Evolutionary conservation across 2,329 filamentous ascomycete genomes (phyloP).

Genomic region (Microsporum canis): DNA sequence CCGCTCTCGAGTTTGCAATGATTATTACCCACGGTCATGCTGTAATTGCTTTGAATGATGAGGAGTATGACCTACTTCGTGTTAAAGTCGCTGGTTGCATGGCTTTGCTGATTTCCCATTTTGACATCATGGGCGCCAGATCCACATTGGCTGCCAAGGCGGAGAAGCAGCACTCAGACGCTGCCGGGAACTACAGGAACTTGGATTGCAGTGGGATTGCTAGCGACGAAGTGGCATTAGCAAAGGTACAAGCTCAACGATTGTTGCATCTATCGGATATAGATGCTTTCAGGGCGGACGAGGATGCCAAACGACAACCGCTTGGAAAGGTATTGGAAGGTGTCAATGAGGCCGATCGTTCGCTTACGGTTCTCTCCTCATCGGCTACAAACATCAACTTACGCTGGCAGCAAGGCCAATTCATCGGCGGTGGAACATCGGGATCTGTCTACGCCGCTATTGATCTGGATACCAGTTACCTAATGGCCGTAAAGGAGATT

Average conservation of each 20-base stretch:
- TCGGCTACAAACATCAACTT: conserved; percentile 91
- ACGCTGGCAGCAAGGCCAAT: conserved; percentile 98
- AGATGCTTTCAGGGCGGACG: conserved; percentile 65
- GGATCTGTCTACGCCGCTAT: conserved; percentile 95
- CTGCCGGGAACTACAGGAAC: conserved; percentile 62
- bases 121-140: conserved; percentile 96
- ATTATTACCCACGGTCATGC: conserved; percentile 89
- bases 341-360: conserved; percentile 90
- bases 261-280: conserved; percentile 61
- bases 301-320: conserved; percentile 73
- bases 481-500: conserved; percentile 99
- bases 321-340: conserved; percentile 86
- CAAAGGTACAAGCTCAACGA: conserved; percentile 63
- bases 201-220: conserved; percentile 63
- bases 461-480: conserved; percentile 86
- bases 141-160: conserved; percentile 88
- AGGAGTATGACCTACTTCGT: conserved; percentile 72
- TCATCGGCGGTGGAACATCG: conserved; percentile 92
- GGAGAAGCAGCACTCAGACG: conserved; percentile 76
- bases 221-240: conserved; percentile 76
- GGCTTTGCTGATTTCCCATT: conserved; percentile 93
- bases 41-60: conserved; percentile 78
- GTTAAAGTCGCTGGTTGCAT: conserved; percentile 93
- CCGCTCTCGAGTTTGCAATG: conserved; percentile 93
- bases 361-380: conserved; percentile 83